phyloP scores from a whole-genome alignment of 2,329 filamentous ascomycete genomes.

The Aulographum hederae region DNA sequence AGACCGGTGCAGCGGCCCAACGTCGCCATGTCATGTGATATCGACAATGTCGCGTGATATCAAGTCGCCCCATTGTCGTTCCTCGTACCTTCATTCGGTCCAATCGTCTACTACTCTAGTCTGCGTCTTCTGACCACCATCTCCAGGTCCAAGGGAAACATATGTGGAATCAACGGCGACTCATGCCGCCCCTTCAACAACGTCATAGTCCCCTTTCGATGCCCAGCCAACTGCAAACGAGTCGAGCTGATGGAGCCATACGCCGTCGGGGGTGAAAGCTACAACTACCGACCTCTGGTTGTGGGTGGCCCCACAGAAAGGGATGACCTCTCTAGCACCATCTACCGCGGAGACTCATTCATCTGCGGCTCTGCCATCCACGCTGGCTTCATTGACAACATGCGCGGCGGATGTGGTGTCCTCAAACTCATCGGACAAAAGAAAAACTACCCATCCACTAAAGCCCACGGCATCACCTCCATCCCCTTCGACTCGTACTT shows the following conservation, averaged over 20 bases:
- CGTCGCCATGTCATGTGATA: too few relatives aligned
- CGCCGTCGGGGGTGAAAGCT: conserved; percentile 51
- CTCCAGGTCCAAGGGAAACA: conserved; percentile 30
- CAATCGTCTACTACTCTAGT: too few relatives aligned
- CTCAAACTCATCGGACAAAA: conserved; percentile 54
- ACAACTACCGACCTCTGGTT: conserved; percentile 35
- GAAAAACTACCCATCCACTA: conserved; percentile 42
- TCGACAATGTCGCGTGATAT: too few relatives aligned
- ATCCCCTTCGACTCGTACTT: conserved; percentile 75
- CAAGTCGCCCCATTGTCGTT: too few relatives aligned
- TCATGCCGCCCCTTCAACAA: conserved; percentile 57
- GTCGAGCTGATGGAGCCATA: conserved; percentile 51
- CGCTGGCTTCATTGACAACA: conserved; percentile 55
- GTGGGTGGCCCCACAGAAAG: conserved; percentile 30
- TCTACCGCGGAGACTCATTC: conserved; percentile 80
- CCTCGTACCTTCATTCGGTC: too few relatives aligned
- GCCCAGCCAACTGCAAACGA: conserved; percentile 52
- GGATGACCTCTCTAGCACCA: conserved; percentile 24
- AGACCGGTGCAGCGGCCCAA: too few relatives aligned
- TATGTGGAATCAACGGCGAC: conserved; percentile 56
- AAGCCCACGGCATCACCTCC: conserved; percentile 58
- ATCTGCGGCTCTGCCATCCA: conserved; percentile 76
- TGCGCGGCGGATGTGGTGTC: conserved; percentile 64
- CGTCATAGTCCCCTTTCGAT: conserved; percentile 53
- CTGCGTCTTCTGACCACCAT: not conserved